Conservation (phyloP, 345 rosid species). For the Populus pruinosa region DNA sequence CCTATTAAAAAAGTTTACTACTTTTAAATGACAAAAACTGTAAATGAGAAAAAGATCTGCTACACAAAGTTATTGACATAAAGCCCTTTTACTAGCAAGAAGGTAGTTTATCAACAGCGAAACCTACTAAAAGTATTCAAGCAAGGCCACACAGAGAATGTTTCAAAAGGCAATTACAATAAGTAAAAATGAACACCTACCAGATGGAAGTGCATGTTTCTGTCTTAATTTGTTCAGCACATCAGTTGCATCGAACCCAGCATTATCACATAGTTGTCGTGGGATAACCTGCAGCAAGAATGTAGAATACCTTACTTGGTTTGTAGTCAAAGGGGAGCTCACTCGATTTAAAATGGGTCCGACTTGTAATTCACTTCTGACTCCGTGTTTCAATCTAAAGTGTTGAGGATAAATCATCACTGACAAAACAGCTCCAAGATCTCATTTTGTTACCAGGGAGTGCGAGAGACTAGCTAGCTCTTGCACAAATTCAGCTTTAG, state of each 20-base stretch:
- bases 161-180: not conserved
- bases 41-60: not conserved
- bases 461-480: not conserved
- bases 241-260: slow-evolving; percentile 99
- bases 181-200: slow-evolving; percentile 35
- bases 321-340: not conserved
- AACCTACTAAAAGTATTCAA: not conserved
- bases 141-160: not conserved
- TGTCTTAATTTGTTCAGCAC: slow-evolving; percentile 93
- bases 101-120: not conserved
- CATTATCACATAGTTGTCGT: slow-evolving; percentile 94
- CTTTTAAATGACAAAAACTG: too few species aligned
- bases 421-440: not conserved
- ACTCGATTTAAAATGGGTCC: too few species aligned
- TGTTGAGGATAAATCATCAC: not conserved
- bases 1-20: slow-evolving; percentile 34
- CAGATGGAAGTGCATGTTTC: slow-evolving; percentile 88
- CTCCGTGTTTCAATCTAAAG: too few species aligned
- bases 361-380: too few species aligned
- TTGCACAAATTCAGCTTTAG: not conserved
- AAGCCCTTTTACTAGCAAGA: too few species aligned
- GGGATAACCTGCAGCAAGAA: slow-evolving; percentile 73
- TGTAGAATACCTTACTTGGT: not conserved
- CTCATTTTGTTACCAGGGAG: not conserved
- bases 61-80: not conserved